Conservation (phyloP, 2,329 filamentous ascomycete genomes). For the Rutstroemia sp. region DNA sequence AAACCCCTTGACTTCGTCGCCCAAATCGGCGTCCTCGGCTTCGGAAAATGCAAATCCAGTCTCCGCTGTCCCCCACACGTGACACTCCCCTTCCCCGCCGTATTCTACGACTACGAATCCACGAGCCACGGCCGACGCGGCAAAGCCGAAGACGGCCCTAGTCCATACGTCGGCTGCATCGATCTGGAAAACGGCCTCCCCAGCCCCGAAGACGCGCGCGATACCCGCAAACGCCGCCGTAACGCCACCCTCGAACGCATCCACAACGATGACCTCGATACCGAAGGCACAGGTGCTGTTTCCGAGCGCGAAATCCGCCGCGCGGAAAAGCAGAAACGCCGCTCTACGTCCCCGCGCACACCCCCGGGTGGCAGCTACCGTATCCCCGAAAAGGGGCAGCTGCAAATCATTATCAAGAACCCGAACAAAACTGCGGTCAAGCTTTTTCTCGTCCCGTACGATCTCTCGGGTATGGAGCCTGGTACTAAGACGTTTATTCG, state of each 20-base stretch:
- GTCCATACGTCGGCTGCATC: constrained; percentile 89
- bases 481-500: constrained; percentile 94
- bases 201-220: constrained; percentile 38
- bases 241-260: constrained; percentile 15
- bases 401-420: constrained; percentile 97
- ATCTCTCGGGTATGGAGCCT: constrained; percentile 84
- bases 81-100: constrained; percentile 82
- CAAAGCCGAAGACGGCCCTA: constrained; percentile 75
- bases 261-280: constrained; percentile 18
- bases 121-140: constrained; percentile 51
- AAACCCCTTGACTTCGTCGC: constrained; percentile 88
- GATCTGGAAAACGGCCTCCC: constrained; percentile 78
- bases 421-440: constrained; percentile 98
- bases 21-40: constrained; percentile 88
- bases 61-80: constrained; percentile 85
- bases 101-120: constrained; percentile 87
- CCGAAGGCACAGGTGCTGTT: constrained; percentile 9
- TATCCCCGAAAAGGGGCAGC: constrained; percentile 86
- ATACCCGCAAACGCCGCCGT: constrained; percentile 34
- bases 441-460: constrained; percentile 88
- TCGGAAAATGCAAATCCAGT: constrained; percentile 79
- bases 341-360: constrained; percentile 52
- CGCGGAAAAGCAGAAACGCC: constrained; percentile 51
- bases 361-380: constrained; percentile 87
- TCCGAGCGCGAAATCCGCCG: constrained; percentile 35